phyloP scores from a whole-genome alignment of 225 moss, liverwort and hornwort species.

The Sphagnum tenellum region DNA sequence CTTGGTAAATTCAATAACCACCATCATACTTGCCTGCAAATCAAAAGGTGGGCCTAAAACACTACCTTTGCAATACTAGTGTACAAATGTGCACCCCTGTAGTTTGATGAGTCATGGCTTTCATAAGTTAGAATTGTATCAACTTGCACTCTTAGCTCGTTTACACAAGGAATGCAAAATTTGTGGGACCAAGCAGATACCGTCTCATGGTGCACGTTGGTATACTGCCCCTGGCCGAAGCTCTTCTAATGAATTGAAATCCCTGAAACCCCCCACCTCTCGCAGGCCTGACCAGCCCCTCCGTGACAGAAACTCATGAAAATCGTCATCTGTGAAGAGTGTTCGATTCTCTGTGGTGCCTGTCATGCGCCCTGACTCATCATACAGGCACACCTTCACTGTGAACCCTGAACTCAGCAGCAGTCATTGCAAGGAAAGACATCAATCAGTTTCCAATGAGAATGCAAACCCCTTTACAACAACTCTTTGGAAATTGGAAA shows the following conservation, averaged over 20 bases:
- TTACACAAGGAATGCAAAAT: slow-evolving; percentile 3
- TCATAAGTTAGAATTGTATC: background rate
- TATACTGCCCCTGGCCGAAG: slow-evolving; percentile 66
- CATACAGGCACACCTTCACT: slow-evolving; percentile 71
- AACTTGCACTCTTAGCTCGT: background rate
- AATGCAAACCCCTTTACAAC: no score
- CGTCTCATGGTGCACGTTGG: slow-evolving; percentile 23
- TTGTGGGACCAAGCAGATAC: slow-evolving; percentile 17
- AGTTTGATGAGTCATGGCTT: background rate
- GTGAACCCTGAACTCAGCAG: slow-evolving; percentile 49
- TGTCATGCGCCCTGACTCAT: slow-evolving; percentile 51
- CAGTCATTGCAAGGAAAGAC: slow-evolving; percentile 2
- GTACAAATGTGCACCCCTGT: slow-evolving; percentile 21
- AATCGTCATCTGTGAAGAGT: slow-evolving; percentile 87
- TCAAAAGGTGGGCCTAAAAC: slow-evolving; percentile 7
- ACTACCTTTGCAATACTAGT: slow-evolving; percentile 10
- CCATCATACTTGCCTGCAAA: slow-evolving; percentile 5
- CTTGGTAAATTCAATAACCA: background rate
- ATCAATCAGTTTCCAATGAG: no score
- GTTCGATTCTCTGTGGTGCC: slow-evolving; percentile 79
- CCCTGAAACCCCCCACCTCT: slow-evolving; percentile 74
- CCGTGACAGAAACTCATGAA: slow-evolving; percentile 72
- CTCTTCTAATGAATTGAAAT: slow-evolving; percentile 85
- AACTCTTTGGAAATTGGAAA: no score
- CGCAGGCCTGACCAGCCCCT: slow-evolving; percentile 86